Percentiles rank a stretch among this genome's conserved stretches.
These are phyloP conservation scores for Grigorovia jiainica DNA, from an alignment of 805 yeast genomes.

Conservation along the genomic window DNA sequence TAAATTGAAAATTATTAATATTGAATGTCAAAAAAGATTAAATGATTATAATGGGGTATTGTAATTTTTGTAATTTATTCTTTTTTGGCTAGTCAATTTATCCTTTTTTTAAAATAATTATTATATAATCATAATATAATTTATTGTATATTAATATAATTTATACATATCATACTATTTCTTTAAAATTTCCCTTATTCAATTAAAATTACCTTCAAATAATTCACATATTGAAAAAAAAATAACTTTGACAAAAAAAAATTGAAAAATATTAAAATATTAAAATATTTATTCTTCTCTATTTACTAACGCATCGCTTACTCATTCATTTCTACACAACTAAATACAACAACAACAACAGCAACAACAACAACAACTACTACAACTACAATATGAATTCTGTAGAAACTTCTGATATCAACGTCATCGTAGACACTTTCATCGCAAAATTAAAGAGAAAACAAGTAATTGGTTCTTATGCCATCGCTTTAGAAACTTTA, in stretches of 20 bases:
- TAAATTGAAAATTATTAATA: slow-evolving; percentile 21
- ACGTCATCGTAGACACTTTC: slow-evolving; percentile 27
- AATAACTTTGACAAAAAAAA: no score
- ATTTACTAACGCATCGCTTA: no score
- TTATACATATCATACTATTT: no score
- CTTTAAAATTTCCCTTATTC: no score
- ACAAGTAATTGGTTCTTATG: slow-evolving; percentile 71
- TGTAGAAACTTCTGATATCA: background rate
- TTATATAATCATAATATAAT: background rate
- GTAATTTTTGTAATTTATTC: slow-evolving; percentile 3
- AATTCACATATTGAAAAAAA: no score
- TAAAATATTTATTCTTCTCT: no score
- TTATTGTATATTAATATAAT: no score
- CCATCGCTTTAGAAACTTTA: slow-evolving; percentile 78
- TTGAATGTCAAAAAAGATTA: slow-evolving; percentile 20
- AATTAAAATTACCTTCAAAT: no score
- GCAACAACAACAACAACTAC: background rate
- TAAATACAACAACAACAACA: no score
- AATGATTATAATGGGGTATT: slow-evolving; percentile 27
- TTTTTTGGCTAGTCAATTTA: no score
- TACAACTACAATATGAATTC: background rate
- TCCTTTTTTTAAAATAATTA: background rate
- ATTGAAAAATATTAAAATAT: no score
- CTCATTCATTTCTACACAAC: no score
- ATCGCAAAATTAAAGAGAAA: slow-evolving; percentile 65